Base-by-base conservation (phyloP, 2,329 filamentous ascomycete species). In the Apiospora hydei region DNA sequence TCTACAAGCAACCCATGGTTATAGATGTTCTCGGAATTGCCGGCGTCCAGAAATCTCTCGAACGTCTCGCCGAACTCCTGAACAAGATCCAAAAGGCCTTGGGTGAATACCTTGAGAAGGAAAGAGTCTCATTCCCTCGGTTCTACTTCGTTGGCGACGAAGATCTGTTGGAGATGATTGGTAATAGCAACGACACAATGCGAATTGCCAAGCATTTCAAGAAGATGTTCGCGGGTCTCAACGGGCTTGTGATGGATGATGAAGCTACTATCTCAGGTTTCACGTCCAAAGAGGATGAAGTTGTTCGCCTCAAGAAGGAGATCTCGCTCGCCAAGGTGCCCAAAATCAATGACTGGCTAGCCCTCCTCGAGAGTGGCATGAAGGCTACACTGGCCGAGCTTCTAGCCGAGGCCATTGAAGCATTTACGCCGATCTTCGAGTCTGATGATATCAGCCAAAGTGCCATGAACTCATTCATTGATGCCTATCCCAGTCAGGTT, bases 101-200 rank as follows among this genome's bases (percentile, higher is more conserved):
- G 13, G 96, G 96, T 83, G 96, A 99, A 84, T 99, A 99, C 79
- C 90, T 99, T 47, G 97, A 99, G 83, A 95, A 96, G 79, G 96
- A 99, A 84, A 92, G 96, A 83, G 93, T 98, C 0, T 97, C 96
- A 0, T 99, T 99, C 85, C 96, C 96, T 64, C 92, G 96, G 72
- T 99, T 99, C 86, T 99, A 99, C 85, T 99, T 99, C 78, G 97
- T 99, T 71, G 96, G 96, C 82, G 97, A 99, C 78, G 97, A 99
- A 80, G 96, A 99, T 83, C 86, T 99, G 72, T 88, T 99, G 34
- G 96, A 99, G 82, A 99, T 99, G 84, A 99, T 99, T 75, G 96
- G 96, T 80, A 99, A 99, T 82, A 98, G 96, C 84, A 98, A 98
- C 79, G 96, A 99, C 79, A 98, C 96, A 13, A 85, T 96, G 73